Percentiles rank a stretch among this genome's conserved stretches.
These are phyloP conservation scores for Acacia melanoxylon DNA, from an alignment of 306 rosid species.

Conservation along the genomic window DNA sequence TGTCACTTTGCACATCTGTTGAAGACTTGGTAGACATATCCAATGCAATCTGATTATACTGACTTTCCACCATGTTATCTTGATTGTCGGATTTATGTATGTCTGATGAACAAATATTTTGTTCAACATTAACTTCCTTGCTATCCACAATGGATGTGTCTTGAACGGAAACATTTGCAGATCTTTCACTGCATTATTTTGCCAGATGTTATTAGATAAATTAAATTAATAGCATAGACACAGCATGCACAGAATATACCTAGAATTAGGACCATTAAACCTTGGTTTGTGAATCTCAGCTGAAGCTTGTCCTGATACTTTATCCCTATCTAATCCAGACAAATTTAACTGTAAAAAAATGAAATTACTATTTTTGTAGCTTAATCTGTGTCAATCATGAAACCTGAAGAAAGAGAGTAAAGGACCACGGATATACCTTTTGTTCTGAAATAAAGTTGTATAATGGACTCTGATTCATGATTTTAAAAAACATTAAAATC, in stretches of 20 bases:
- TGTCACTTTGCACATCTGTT: conserved; percentile 34
- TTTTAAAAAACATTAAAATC: conserved; percentile 20
- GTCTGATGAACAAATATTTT: conserved; percentile 36
- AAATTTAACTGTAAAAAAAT: conserved; percentile 70
- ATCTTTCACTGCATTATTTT: conserved; percentile 49
- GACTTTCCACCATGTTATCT: conserved; percentile 35
- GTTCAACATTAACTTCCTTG: conserved; percentile 45
- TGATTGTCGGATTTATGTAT: conserved; percentile 34
- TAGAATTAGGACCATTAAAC: conserved; percentile 35
- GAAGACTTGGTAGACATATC: conserved; percentile 37
- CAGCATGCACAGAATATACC: conserved; percentile 45
- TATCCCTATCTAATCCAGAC: conserved; percentile 72
- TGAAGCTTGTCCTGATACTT: conserved; percentile 84
- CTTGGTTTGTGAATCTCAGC: conserved; percentile 50
- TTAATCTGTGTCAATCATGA: conserved; percentile 7
- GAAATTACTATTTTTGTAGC: conserved; percentile 25
- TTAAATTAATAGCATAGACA: conserved; percentile 15
- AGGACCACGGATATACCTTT: conserved; percentile 55
- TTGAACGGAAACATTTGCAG: conserved; percentile 41
- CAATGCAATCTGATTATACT: conserved; percentile 5
- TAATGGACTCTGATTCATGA: conserved; percentile 73
- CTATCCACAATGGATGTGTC: conserved; percentile 31
- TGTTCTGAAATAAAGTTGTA: conserved; percentile 81
- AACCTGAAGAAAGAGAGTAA: conserved; percentile 19
- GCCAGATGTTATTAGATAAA: conserved; percentile 29